Evolutionary conservation across 768 basidiomycete genomes (phyloP).

Genomic region (Russula virescens): DNA sequence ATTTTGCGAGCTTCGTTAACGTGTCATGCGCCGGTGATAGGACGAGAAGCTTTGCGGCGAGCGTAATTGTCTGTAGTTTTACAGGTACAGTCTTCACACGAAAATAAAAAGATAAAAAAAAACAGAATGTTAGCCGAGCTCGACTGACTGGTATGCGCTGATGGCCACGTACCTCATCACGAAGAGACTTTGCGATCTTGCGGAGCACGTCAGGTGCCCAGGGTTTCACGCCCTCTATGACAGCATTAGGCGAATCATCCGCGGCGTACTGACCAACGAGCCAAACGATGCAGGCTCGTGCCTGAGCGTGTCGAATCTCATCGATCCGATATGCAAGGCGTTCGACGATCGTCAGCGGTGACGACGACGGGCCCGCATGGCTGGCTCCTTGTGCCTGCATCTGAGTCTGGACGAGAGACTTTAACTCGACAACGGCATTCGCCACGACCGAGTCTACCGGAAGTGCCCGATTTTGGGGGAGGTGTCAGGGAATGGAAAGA

Average conservation of each 20-base stretch:
- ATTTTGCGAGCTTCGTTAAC: slow-evolving; percentile 52
- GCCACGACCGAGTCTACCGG: slow-evolving; percentile 65
- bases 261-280: slow-evolving; percentile 85
- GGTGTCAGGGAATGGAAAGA: background rate
- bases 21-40: slow-evolving; percentile 51
- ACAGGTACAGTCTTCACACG: slow-evolving; percentile 50
- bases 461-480: background rate
- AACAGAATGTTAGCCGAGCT: background rate
- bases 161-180: slow-evolving; percentile 49
- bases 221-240: slow-evolving; percentile 52
- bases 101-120: background rate
- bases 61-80: slow-evolving; percentile 77
- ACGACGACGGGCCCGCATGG: slow-evolving; percentile 20
- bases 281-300: slow-evolving; percentile 87
- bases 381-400: slow-evolving; percentile 33
- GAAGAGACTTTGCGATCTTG: slow-evolving; percentile 69
- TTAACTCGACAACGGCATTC: slow-evolving; percentile 78
- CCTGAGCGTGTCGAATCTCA: slow-evolving; percentile 71
- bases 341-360: slow-evolving; percentile 63
- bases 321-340: slow-evolving; percentile 74
- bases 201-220: slow-evolving; percentile 91
- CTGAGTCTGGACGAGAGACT: slow-evolving; percentile 72
- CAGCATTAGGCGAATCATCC: slow-evolving; percentile 36
- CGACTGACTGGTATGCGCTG: background rate
- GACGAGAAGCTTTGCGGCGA: slow-evolving; percentile 81